Evolutionary conservation across 345 rosid species (phyloP).

Genomic region (Geranium rotundifolium): DNA sequence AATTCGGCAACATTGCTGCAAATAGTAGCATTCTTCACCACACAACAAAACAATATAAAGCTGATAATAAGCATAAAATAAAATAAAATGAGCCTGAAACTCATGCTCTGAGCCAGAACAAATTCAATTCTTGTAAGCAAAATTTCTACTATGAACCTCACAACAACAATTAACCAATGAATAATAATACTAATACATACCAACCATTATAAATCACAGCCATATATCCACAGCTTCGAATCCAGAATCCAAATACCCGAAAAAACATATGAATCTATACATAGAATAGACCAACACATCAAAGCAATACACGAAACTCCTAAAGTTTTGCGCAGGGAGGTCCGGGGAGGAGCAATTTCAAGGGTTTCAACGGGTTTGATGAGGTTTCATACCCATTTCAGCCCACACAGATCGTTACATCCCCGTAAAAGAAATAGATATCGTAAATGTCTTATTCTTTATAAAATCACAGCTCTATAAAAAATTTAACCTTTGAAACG

Average conservation of each 20-base stretch:
- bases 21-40: too few species aligned
- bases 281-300: background rate
- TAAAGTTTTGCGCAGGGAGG: background rate
- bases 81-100: background rate
- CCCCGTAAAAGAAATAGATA: background rate
- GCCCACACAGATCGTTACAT: background rate
- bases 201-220: too few species aligned
- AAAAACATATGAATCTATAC: background rate
- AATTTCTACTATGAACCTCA: too few species aligned
- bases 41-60: too few species aligned
- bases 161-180: too few species aligned
- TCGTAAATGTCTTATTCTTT: background rate
- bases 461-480: background rate
- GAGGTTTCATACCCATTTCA: too few species aligned
- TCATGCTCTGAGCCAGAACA: background rate
- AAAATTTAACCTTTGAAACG: slow-evolving; percentile 25
- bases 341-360: background rate
- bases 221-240: background rate
- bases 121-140: too few species aligned
- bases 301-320: slow-evolving; percentile 7
- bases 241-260: background rate
- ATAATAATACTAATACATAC: too few species aligned
- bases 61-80: too few species aligned
- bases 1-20: too few species aligned
- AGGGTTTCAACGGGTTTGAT: too few species aligned